Evolutionary conservation across 768 basidiomycete genomes (phyloP).

Genomic region (Tylopilus vinaceipallidus): DNA sequence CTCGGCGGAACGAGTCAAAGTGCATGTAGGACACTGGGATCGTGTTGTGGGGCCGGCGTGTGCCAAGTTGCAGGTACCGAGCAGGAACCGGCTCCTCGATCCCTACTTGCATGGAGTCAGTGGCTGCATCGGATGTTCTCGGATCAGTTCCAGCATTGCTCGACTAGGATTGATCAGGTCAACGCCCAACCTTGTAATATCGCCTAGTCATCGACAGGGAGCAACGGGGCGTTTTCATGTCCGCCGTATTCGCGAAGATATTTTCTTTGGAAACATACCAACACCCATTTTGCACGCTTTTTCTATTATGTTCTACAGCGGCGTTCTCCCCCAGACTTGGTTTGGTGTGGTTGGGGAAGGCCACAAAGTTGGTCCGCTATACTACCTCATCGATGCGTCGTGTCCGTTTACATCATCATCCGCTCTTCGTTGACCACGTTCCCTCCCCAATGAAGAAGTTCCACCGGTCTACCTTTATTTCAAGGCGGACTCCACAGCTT

Average conservation of each 20-base stretch:
- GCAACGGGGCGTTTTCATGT: slow-evolving; percentile 28
- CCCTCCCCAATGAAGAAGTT: slow-evolving; percentile 5
- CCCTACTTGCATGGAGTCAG: slow-evolving; percentile 1
- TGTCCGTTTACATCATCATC: slow-evolving; percentile 28
- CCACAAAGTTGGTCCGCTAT: slow-evolving; percentile 15
- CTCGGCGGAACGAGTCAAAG: slow-evolving; percentile 12
- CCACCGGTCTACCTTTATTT: slow-evolving; percentile 9
- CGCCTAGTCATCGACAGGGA: slow-evolving; percentile 23
- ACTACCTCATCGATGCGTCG: slow-evolving; percentile 9
- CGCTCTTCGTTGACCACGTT: slow-evolving; percentile 8
- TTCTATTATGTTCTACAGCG: slow-evolving; percentile 22
- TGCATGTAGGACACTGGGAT: not conserved
- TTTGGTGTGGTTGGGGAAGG: slow-evolving; percentile 2
- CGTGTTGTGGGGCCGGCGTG: no score
- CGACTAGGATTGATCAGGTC: slow-evolving; percentile 3
- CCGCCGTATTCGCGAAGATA: slow-evolving; percentile 21
- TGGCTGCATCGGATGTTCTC: slow-evolving; percentile 13
- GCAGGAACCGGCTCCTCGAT: not conserved
- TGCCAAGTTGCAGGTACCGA: slow-evolving; percentile 9
- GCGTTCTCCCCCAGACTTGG: slow-evolving; percentile 13
- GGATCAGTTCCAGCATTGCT: slow-evolving; percentile 13
- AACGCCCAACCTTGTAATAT: slow-evolving; percentile 13
- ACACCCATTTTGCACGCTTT: slow-evolving; percentile 11
- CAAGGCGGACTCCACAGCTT: slow-evolving; percentile 9
- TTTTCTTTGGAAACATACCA: slow-evolving; percentile 22